These are phyloP conservation scores for Spizellomyces punctatus DNA, from an alignment of 192 early-diverging fungal genomes.

Conservation along the genomic window DNA sequence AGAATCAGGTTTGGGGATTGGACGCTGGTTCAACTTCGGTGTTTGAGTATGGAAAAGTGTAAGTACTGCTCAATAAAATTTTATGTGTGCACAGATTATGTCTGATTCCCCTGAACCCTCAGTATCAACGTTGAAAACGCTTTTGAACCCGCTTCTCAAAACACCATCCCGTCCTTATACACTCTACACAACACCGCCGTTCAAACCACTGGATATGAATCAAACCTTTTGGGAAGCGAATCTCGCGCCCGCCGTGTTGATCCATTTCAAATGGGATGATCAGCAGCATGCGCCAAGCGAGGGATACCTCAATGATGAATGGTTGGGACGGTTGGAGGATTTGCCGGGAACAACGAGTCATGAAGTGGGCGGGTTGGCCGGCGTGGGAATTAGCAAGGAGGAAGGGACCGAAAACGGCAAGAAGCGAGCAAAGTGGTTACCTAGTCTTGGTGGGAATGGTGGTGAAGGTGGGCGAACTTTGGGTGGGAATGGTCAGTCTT, in stretches of 20 bases:
- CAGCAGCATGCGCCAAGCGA: background rate
- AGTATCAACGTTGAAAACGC: slow-evolving; percentile 4
- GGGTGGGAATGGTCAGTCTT: background rate
- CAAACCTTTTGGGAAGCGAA: slow-evolving; percentile 48
- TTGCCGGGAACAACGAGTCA: slow-evolving; percentile 26
- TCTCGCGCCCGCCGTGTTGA: slow-evolving; percentile 46
- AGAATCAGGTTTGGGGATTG: slow-evolving; percentile 86
- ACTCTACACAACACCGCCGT: slow-evolving; percentile 49
- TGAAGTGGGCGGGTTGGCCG: background rate
- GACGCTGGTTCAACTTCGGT: slow-evolving; percentile 73
- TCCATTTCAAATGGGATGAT: slow-evolving; percentile 50
- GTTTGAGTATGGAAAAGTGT: slow-evolving; percentile 67
- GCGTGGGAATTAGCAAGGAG: background rate
- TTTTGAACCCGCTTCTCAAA: too few relatives aligned
- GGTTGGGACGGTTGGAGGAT: slow-evolving; percentile 15
- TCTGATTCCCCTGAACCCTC: slow-evolving; percentile 13
- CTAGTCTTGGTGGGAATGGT: background rate
- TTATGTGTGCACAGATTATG: slow-evolving; percentile 2
- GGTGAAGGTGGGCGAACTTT: background rate
- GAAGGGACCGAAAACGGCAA: background rate
- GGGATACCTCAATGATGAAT: slow-evolving; percentile 16
- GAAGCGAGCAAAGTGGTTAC: background rate
- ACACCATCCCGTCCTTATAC: slow-evolving; percentile 15
- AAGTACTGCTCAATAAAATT: background rate
- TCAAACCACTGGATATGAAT: slow-evolving; percentile 26